Evolutionary conservation across 345 rosid species (phyloP), one percentile per base, ranked within the genome.

Genomic region (Garcia nutans): DNA sequence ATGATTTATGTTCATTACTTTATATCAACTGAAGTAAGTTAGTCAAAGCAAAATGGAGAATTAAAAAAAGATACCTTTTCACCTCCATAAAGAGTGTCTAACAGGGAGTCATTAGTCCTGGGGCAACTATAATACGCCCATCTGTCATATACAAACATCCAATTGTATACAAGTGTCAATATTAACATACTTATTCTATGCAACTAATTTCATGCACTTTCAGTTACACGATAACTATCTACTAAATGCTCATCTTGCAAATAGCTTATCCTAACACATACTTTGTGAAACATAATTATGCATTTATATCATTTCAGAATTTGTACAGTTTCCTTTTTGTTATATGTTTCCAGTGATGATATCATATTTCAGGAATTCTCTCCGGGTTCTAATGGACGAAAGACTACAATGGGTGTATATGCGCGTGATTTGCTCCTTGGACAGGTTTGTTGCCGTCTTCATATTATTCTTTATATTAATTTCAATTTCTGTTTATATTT

Each of bases 341-440:
- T 16, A 20, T 62, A 49, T 24, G 31, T 44, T 22, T 15, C 10
- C 3, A 31, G 33, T 74, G 23, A 55, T 78, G 68, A 47, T 68
- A 11, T 62, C 26, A 19, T 69, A 68, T 85, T 82, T 74, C 87
- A 96, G 99, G 98, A 93, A 89, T 96, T 96, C 79, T 86, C 97
- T 73, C 99, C 99, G 10, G 96, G 95, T 68, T 93, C 97, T 37
- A 86, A 78, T 81, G 96, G 94, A 79, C 83, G 88, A 68, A 85
- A 77, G 87, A 87, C 97, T 49, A 92, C 97, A 80, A 93, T 96
- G 95, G 99, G 99, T 72, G 91, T 85, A 12, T 96, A 96, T 64
- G 85, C 93, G 59, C 96, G 99, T 28, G 99, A 96, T 89, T 85
- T 96, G 84, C 94, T 96, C 70, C 98, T 96, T 58, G 98, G 99